Conservation (phyloP, 305 asterid genomes). For the Caryopteris hybrid region DNA sequence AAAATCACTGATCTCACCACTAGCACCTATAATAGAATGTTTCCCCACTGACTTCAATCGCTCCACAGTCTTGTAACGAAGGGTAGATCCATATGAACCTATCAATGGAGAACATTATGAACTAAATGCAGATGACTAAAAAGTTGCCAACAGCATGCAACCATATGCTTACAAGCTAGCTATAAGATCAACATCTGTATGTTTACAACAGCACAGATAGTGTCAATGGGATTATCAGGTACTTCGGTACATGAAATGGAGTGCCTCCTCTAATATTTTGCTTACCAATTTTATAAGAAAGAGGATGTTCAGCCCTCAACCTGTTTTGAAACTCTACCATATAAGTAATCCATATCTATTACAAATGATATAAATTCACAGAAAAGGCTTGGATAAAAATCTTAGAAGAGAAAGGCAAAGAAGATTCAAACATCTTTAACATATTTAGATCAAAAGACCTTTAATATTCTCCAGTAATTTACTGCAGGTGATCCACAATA, state of each 20-base stretch:
- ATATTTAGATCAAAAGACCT: no score
- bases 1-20: slow-evolving; percentile 93
- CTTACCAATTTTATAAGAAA: neutral
- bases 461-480: no score
- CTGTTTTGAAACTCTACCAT: no score
- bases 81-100: slow-evolving; percentile 93
- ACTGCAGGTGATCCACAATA: no score
- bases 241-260: neutral
- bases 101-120: slow-evolving; percentile 7
- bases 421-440: no score
- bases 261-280: neutral
- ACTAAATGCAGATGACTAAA: neutral
- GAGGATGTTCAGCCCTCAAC: no score
- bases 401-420: no score
- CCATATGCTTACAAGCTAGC: slow-evolving; percentile 1
- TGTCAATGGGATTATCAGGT: neutral
- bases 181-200: neutral
- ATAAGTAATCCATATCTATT: neutral
- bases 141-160: neutral
- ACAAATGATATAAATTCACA: no score
- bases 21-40: slow-evolving; percentile 88
- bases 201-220: neutral
- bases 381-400: neutral
- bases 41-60: slow-evolving; percentile 84
- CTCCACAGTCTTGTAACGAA: slow-evolving; percentile 89